A percentile compares a stretch with the other conserved stretches of the same genome.
phyloP scores from a whole-genome alignment of 331 rosid species.

The Dryas integrifolia region DNA sequence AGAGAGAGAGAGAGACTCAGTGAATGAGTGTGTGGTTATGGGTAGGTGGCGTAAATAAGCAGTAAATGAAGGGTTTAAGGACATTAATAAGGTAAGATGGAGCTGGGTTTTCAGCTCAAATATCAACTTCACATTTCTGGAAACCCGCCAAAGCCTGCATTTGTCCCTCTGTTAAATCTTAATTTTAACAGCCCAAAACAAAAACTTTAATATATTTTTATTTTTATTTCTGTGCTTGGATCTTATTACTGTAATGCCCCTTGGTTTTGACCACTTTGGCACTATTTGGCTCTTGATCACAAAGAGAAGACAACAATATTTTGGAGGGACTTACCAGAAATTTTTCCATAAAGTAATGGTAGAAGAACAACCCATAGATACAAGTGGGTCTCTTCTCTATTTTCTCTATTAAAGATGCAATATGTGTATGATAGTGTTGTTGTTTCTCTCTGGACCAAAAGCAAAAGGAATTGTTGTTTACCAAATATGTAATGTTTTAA shows the following conservation, averaged over 20 bases:
- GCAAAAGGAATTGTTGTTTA: too few species aligned
- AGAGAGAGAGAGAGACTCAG: neutral
- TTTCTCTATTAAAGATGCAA: too few species aligned
- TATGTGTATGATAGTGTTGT: too few species aligned
- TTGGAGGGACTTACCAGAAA: too few species aligned
- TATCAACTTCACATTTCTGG: conserved; percentile 55
- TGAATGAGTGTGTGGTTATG: conserved; percentile 9
- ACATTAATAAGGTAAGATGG: conserved; percentile 57
- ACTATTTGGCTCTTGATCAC: neutral
- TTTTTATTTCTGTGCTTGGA: neutral
- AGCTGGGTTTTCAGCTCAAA: conserved; percentile 54
- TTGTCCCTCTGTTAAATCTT: conserved; percentile 1
- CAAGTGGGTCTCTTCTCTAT: too few species aligned
- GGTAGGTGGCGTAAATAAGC: conserved; percentile 48
- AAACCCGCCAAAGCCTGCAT: conserved; percentile 49
- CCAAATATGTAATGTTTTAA: too few species aligned
- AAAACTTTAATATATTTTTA: neutral
- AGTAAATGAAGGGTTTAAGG: conserved; percentile 35
- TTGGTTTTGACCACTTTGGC: neutral
- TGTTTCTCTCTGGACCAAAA: too few species aligned
- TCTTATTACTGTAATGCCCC: neutral
- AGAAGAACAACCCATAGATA: too few species aligned
- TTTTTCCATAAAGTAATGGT: too few species aligned
- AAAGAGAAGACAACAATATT: too few species aligned
- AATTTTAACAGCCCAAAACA: neutral